phyloP scores from a whole-genome alignment of 2,329 filamentous ascomycete genomes.

The Botrytis aclada region DNA sequence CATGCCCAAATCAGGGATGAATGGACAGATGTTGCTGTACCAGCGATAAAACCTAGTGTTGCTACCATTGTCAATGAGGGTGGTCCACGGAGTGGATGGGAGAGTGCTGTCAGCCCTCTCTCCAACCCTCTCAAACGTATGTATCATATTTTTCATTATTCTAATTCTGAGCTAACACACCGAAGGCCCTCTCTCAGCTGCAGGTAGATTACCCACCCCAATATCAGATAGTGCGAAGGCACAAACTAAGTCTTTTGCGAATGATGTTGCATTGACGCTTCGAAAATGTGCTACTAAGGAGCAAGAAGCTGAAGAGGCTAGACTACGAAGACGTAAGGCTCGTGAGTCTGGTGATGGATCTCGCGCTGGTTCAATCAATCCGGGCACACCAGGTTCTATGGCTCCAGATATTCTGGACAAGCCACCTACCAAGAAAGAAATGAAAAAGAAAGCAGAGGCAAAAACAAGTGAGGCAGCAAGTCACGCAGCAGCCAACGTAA shows the following conservation, averaged over 20 bases:
- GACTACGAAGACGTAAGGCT: slow-evolving; percentile 56
- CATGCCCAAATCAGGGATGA: slow-evolving; percentile 76
- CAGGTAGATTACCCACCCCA: slow-evolving; percentile 45
- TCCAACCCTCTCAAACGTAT: slow-evolving; percentile 60
- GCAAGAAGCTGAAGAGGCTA: slow-evolving; percentile 68
- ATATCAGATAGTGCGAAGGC: slow-evolving; percentile 49
- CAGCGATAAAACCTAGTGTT: slow-evolving; percentile 43
- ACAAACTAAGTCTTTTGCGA: slow-evolving; percentile 44
- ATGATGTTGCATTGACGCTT: slow-evolving; percentile 49
- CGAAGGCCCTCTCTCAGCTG: slow-evolving; percentile 35
- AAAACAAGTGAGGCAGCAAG: slow-evolving; percentile 75
- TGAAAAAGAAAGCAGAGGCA: slow-evolving; percentile 69
- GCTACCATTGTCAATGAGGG: slow-evolving; percentile 34
- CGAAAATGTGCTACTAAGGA: slow-evolving; percentile 64
- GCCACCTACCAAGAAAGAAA: slow-evolving; percentile 81
- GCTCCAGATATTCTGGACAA: slow-evolving; percentile 65
- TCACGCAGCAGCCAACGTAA: slow-evolving; percentile 79
- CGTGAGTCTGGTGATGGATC: slow-evolving; percentile 54
- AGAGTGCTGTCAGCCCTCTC: slow-evolving; percentile 52
- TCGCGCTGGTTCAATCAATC: slow-evolving; percentile 49
- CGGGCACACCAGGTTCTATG: slow-evolving; percentile 59
- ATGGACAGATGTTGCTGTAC: slow-evolving; percentile 68
- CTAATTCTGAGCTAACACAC: slow-evolving; percentile 33
- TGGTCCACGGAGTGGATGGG: slow-evolving; percentile 39
- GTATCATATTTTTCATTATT: slow-evolving; percentile 32